phyloP scores from a whole-genome alignment of 1,139 yeast species.

The Debaryomyces fabryi region DNA sequence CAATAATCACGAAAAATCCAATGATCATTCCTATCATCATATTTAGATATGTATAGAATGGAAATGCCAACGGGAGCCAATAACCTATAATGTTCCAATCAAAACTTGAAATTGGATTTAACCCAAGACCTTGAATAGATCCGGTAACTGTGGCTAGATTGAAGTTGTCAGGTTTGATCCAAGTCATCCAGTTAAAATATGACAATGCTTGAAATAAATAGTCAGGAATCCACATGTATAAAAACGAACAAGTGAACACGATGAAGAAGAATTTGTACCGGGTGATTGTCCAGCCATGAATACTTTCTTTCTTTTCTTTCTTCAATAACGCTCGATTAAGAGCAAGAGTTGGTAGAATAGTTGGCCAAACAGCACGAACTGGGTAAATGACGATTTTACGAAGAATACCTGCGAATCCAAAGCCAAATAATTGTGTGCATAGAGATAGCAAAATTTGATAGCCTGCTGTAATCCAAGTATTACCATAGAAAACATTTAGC shows the following conservation, averaged over 20 bases:
- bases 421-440: constrained; percentile 56
- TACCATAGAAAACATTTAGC: constrained; percentile 42
- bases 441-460: constrained; percentile 21
- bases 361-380: constrained; percentile 56
- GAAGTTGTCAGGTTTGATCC: constrained; percentile 61
- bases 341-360: constrained; percentile 51
- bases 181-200: constrained; percentile 62
- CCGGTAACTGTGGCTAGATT: constrained; percentile 61
- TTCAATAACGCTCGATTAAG: constrained; percentile 52
- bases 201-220: constrained; percentile 53
- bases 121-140: constrained; percentile 50
- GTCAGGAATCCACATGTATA: constrained; percentile 61
- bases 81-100: constrained; percentile 48
- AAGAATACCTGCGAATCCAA: constrained; percentile 61
- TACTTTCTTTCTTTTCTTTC: constrained; percentile 41
- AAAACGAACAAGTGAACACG: constrained; percentile 34
- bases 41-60: constrained; percentile 48
- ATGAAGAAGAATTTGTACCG: constrained; percentile 51
- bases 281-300: constrained; percentile 56
- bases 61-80: constrained; percentile 28
- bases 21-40: constrained; percentile 43
- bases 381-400: constrained; percentile 59
- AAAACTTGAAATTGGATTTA: constrained; percentile 51
- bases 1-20: constrained; percentile 44
- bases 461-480: constrained; percentile 36